These are phyloP conservation scores for Ganoderma lingzhi DNA, from an alignment of 1,284 basidiomycete genomes.

Conservation along the genomic window DNA sequence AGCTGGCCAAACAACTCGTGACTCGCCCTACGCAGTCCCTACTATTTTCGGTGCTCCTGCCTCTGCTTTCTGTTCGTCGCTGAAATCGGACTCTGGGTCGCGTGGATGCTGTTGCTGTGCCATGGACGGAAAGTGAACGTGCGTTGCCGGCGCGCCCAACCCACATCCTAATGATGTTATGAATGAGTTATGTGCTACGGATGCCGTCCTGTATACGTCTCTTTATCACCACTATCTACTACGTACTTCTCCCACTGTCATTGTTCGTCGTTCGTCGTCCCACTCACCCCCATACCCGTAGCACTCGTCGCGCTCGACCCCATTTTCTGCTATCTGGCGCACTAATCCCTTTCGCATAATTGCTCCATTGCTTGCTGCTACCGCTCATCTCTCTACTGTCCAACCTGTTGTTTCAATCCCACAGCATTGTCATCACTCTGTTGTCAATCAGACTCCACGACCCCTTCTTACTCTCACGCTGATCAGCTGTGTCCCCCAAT, in stretches of 20 bases:
- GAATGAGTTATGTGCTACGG: constrained; percentile 35
- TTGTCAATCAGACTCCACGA: not conserved
- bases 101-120: not conserved
- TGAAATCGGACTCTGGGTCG: constrained; percentile 7
- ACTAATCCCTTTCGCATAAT: constrained; percentile 30
- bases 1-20: constrained; percentile 65
- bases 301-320: constrained; percentile 22
- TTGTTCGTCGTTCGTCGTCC: not conserved
- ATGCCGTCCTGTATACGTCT: constrained; percentile 10
- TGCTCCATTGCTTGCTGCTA: constrained; percentile 23
- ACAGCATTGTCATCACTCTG: constrained; percentile 13
- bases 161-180: constrained; percentile 29
- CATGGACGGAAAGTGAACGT: constrained; percentile 8
- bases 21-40: constrained; percentile 10
- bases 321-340: constrained; percentile 20
- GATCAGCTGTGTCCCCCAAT: not conserved
- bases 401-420: constrained; percentile 19
- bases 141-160: constrained; percentile 7
- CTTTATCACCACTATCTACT: constrained; percentile 20
- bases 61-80: not conserved
- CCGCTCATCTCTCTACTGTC: constrained; percentile 8
- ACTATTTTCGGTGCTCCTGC: not conserved
- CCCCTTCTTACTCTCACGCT: constrained; percentile 10
- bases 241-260: constrained; percentile 8
- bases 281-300: constrained; percentile 25